These are phyloP conservation scores for Triangularia setosa DNA, from an alignment of 2,329 filamentous ascomycete genomes.

Conservation along the genomic window DNA sequence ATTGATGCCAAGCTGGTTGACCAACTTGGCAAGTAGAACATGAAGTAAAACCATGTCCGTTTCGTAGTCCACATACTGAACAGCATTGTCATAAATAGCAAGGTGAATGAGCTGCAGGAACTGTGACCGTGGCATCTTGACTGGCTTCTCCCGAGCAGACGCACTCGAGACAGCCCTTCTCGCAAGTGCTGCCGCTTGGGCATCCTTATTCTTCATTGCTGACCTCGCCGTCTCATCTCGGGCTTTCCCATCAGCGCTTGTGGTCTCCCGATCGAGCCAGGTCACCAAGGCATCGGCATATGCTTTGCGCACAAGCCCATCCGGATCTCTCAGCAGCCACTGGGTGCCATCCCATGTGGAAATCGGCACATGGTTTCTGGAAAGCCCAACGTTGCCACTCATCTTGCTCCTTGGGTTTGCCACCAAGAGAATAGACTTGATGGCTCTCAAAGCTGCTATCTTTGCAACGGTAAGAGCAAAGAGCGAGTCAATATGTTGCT, in stretches of 20 bases:
- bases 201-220: conserved; percentile 40
- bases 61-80: conserved; percentile 69
- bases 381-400: conserved; percentile 58
- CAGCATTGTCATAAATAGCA: conserved; percentile 81
- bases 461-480: conserved; percentile 54
- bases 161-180: conserved; percentile 67
- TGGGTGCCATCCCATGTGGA: conserved; percentile 95
- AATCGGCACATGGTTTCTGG: conserved; percentile 70
- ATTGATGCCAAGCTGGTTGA: conserved; percentile 76
- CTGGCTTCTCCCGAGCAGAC: conserved; percentile 56
- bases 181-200: conserved; percentile 40
- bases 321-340: conserved; percentile 79
- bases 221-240: conserved; percentile 52
- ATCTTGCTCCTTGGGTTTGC: conserved; percentile 66
- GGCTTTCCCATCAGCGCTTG: conserved; percentile 59
- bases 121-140: conserved; percentile 54
- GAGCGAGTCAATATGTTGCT: conserved; percentile 47
- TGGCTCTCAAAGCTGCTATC: conserved; percentile 66
- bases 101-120: conserved; percentile 82
- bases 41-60: conserved; percentile 74
- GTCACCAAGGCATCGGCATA: conserved; percentile 80
- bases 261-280: conserved; percentile 82
- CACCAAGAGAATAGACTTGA: conserved; percentile 77
- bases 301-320: conserved; percentile 73
- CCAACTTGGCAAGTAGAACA: conserved; percentile 69